Evolutionary conservation across 306 rosid species (phyloP).

Genomic region (Acacia acuminata): DNA sequence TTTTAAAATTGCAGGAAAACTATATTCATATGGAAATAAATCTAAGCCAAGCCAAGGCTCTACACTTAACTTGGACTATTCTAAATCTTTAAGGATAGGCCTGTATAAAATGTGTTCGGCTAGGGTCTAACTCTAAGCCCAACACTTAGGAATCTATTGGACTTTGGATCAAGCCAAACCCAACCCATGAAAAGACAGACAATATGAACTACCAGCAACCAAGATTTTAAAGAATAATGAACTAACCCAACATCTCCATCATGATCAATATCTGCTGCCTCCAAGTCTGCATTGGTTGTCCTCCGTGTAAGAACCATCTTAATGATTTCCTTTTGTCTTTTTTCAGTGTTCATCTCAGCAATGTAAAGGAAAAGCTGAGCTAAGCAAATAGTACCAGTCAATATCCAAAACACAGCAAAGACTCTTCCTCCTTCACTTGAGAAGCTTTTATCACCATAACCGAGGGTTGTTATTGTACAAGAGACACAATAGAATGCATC

Average conservation of each 20-base stretch:
- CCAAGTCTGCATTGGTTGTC: slow-evolving; percentile 63
- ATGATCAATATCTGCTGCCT: slow-evolving; percentile 81
- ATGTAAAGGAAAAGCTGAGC: slow-evolving; percentile 80
- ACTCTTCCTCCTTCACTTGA: slow-evolving; percentile 70
- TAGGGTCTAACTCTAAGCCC: background rate
- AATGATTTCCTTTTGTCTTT: slow-evolving; percentile 55
- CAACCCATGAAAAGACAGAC: background rate
- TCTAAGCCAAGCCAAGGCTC: background rate
- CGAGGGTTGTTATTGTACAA: slow-evolving; percentile 49
- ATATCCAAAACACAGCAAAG: slow-evolving; percentile 83
- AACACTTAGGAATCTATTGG: background rate
- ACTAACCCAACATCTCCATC: slow-evolving; percentile 80
- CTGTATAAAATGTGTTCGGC: background rate
- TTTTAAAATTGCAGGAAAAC: background rate
- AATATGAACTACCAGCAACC: background rate
- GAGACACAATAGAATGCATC: slow-evolving; percentile 57
- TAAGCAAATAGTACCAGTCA: slow-evolving; percentile 63
- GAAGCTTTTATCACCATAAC: slow-evolving; percentile 84
- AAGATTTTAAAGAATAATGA: slow-evolving; percentile 14
- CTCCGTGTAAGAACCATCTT: slow-evolving; percentile 63
- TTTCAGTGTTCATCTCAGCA: slow-evolving; percentile 75
- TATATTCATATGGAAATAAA: background rate
- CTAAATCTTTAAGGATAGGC: too few relatives aligned
- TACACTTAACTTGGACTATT: background rate
- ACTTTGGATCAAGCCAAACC: background rate